Conservation (phyloP, 371 early-diverging fungal species). For the Apophysomyces ossiformis region DNA sequence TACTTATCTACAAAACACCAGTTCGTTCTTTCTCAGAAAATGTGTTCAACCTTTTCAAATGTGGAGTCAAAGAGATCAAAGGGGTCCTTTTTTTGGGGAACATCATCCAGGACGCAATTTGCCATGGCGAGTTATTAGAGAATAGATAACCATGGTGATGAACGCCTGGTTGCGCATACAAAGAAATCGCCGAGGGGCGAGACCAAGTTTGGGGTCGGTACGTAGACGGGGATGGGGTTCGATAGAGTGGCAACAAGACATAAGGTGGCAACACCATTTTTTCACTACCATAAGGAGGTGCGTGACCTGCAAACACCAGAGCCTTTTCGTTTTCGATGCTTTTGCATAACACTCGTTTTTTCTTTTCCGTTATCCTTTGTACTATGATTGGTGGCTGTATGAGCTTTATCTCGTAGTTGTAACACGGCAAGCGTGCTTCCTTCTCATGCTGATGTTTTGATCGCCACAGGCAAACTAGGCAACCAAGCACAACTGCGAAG, state of each 20-base stretch:
- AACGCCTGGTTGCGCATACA: background rate
- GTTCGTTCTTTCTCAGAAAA: background rate
- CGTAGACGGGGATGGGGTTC: background rate
- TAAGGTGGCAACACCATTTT: background rate
- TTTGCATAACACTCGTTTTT: conserved; percentile 9
- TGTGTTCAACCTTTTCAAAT: background rate
- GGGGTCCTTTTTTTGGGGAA: background rate
- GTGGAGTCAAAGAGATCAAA: background rate
- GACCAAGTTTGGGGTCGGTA: background rate
- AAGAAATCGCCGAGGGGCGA: background rate
- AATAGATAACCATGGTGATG: background rate
- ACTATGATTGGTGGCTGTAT: background rate
- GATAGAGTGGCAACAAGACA: background rate
- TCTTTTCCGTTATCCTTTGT: background rate
- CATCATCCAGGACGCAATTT: conserved; percentile 7
- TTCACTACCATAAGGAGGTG: background rate
- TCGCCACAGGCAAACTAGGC: background rate
- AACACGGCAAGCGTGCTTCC: background rate
- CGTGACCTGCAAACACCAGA: conserved; percentile 1
- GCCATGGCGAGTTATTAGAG: background rate
- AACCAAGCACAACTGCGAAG: background rate
- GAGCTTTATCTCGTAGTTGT: background rate
- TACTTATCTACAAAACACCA: background rate
- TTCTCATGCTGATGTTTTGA: background rate
- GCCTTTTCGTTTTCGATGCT: background rate